Percentiles rank a stretch among this genome's conserved stretches.
phyloP scores from a whole-genome alignment of 306 rosid species.

The Prunus fruticosa region DNA sequence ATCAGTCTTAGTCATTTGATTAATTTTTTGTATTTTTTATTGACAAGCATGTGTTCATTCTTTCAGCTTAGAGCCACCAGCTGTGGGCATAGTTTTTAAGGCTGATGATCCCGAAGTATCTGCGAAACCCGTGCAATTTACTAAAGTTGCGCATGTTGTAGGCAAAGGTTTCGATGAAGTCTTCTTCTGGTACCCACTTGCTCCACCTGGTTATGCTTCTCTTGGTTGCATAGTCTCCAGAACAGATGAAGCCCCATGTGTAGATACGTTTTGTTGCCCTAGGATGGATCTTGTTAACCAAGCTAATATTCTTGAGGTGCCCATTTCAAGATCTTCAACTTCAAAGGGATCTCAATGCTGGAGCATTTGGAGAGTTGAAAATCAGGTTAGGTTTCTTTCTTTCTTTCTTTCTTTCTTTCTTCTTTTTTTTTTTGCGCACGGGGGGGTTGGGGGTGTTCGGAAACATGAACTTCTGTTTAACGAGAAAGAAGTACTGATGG shows the following conservation, averaged over 20 bases:
- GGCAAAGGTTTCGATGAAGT: slow-evolving; percentile 87
- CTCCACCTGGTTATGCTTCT: slow-evolving; percentile 99
- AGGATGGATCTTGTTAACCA: slow-evolving; percentile 98
- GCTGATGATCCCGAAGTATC: slow-evolving; percentile 78
- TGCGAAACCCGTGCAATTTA: slow-evolving; percentile 88
- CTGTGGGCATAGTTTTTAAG: slow-evolving; percentile 84
- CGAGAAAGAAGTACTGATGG: not conserved
- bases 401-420: not conserved
- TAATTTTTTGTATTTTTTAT: slow-evolving; percentile 3
- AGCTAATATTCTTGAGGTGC: slow-evolving; percentile 75
- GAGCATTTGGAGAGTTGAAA: slow-evolving; percentile 98
- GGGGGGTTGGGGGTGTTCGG: not conserved
- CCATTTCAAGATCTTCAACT: slow-evolving; percentile 82
- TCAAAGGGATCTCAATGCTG: slow-evolving; percentile 80
- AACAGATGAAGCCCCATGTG: slow-evolving; percentile 70
- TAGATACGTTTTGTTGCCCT: slow-evolving; percentile 79
- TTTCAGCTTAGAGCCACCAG: slow-evolving; percentile 95
- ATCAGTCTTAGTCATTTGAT: not conserved
- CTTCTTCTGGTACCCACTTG: slow-evolving; percentile 93
- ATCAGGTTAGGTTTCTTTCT: slow-evolving; percentile 42
- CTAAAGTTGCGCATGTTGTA: slow-evolving; percentile 75
- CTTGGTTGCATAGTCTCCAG: slow-evolving; percentile 86
- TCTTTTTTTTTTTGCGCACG: no score
- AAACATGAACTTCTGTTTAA: not conserved
- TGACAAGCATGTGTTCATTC: slow-evolving; percentile 23